Evolutionary conservation across 352 stramenopile species (phyloP), one percentile per base, ranked within the genome.

Genomic region (Phytophthora citricola): DNA sequence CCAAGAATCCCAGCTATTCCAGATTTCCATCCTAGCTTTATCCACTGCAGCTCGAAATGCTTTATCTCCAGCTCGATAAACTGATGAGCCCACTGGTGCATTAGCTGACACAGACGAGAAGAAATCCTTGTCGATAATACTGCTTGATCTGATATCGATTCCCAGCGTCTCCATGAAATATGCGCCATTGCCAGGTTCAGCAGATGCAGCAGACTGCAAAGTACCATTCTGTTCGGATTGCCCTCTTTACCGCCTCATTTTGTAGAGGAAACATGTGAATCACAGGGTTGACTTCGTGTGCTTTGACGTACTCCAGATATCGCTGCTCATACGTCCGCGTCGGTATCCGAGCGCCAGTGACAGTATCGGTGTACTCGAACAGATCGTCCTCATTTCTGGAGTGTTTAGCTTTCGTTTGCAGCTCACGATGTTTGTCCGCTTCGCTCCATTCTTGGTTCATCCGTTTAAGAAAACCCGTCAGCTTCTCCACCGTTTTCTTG

Each of bases 401-500:
- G 22, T 71, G 56, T 24, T 60, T 72, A 1, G 72, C 60, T 50
- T 70, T 75, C 0, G 78, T 92, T 43, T 72, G 50, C 6, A 64
- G 11, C 31, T 86, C 49, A 2, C 79, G 81, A 10, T 85, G 58
- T 9, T 58, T 31, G 17, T 92, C 83, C 4, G 64, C 75, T 8
- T 74, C 47, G 20, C 65, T 70, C 83, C 76, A 85, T 10, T 86
- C 76, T 1, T 71, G 40, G 39, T 89, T 88, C 73, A 90, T 89
- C 14, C 61, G 67, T 24, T 85, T 63, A n/a, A 90, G 62, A 29
- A 72, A 75, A 9, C 38, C 45, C 2, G 70, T 65, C 1, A 92
- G 69, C 48, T 74, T 46, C 2, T 54, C 39, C 20, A 87, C 58
- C 6, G 50, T 71, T 57, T 77, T 72, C 60, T 83, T 89, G 41